Percentiles rank a stretch among this genome's conserved stretches.
Evolutionary conservation across 2,329 filamentous ascomycete genomes (phyloP).

Genomic region (Colletotrichum agaves): DNA sequence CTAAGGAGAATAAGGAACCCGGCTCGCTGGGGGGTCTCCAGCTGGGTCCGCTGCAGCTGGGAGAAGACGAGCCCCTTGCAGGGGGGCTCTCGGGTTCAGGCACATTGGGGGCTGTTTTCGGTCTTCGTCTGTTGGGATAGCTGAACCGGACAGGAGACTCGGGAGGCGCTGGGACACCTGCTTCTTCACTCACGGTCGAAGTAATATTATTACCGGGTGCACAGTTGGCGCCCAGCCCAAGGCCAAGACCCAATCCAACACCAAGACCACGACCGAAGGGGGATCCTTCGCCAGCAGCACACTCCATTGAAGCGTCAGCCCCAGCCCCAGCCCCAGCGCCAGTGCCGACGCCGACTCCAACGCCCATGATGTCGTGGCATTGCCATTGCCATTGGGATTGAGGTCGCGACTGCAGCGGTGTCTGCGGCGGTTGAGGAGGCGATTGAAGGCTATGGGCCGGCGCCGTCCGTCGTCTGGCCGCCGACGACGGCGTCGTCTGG

Average conservation of each 20-base stretch:
- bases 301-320: too few species aligned
- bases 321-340: too few species aligned
- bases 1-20: conserved; percentile 34
- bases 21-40: conserved; percentile 28
- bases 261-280: background rate
- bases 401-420: conserved; percentile 20
- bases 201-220: background rate
- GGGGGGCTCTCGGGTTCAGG: conserved; percentile 21
- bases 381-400: conserved; percentile 19
- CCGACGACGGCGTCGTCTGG: conserved; percentile 13
- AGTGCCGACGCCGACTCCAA: background rate
- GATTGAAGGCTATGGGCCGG: conserved; percentile 13
- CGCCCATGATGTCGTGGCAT: conserved; percentile 14
- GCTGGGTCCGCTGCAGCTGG: conserved; percentile 6
- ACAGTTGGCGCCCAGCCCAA: background rate
- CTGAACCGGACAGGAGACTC: conserved; percentile 34
- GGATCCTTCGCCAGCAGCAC: conserved; percentile 5
- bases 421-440: conserved; percentile 13
- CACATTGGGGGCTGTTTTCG: conserved; percentile 30
- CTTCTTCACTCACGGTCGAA: background rate
- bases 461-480: conserved; percentile 24
- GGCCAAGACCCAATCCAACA: background rate
- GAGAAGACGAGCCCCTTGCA: conserved; percentile 21
- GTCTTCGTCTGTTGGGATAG: conserved; percentile 34
- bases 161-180: conserved; percentile 9